These are phyloP conservation scores for Thalassiosira ordinaria DNA, from an alignment of 352 stramenopile species.

Conservation along the genomic window DNA sequence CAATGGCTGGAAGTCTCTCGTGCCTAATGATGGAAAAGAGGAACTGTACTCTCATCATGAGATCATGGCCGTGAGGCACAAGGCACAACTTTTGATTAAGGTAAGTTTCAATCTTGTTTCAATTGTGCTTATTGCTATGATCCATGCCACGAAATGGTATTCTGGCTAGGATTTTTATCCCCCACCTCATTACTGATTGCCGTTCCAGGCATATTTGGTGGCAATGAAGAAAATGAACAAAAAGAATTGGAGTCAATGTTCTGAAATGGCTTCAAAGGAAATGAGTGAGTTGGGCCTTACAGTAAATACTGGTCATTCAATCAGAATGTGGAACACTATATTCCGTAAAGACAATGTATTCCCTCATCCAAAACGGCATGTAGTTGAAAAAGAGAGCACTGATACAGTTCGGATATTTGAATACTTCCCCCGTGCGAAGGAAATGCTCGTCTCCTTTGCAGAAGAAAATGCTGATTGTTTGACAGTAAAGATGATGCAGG, in stretches of 20 bases:
- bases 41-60: slow-evolving; percentile 4
- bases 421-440: slow-evolving; percentile 9
- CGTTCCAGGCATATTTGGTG: slow-evolving; percentile 16
- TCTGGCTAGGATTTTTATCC: too few relatives aligned
- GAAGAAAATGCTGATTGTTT: neutral
- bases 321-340: neutral
- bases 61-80: slow-evolving; percentile 19
- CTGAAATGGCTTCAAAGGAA: neutral
- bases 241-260: neutral
- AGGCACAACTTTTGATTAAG: slow-evolving; percentile 22
- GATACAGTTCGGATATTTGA: neutral
- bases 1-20: slow-evolving; percentile 18
- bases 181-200: too few relatives aligned
- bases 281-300: slow-evolving; percentile 1
- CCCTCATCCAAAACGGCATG: neutral
- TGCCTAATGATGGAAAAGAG: slow-evolving; percentile 16
- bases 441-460: neutral
- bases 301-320: neutral
- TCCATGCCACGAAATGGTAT: too few relatives aligned
- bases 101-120: too few relatives aligned
- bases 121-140: too few relatives aligned
- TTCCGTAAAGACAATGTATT: neutral
- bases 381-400: neutral
- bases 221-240: slow-evolving; percentile 14
- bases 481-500: too few relatives aligned